These are phyloP conservation scores for Rhodotorula sp. DNA, from an alignment of 1,284 basidiomycete genomes.

Conservation along the genomic window DNA sequence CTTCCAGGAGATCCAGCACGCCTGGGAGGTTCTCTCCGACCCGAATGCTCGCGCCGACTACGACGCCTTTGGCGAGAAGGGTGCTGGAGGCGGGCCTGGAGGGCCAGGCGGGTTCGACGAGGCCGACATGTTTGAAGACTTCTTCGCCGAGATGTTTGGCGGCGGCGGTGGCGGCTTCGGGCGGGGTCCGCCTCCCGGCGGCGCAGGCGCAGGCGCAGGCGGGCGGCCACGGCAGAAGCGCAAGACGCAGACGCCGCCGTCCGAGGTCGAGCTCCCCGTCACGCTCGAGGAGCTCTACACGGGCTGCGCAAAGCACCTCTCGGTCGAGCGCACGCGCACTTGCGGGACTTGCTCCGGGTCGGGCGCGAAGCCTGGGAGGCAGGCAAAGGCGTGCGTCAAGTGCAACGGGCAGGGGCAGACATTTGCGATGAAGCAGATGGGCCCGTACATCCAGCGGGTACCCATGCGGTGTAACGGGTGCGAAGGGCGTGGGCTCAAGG, in stretches of 20 bases:
- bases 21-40: slow-evolving; percentile 86
- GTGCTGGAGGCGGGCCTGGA: neutral
- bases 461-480: slow-evolving; percentile 71
- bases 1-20: slow-evolving; percentile 64
- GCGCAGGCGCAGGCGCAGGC: slow-evolving; percentile 58
- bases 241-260: slow-evolving; percentile 54
- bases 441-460: slow-evolving; percentile 53
- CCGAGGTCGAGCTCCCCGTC: slow-evolving; percentile 72
- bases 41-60: slow-evolving; percentile 74
- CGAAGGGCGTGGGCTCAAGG: slow-evolving; percentile 72
- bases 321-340: slow-evolving; percentile 79
- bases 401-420: slow-evolving; percentile 83
- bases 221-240: slow-evolving; percentile 52
- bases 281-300: slow-evolving; percentile 90
- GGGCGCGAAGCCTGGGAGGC: slow-evolving; percentile 72
- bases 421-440: slow-evolving; percentile 48
- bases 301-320: slow-evolving; percentile 85
- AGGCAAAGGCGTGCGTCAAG: slow-evolving; percentile 74
- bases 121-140: slow-evolving; percentile 58
- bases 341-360: slow-evolving; percentile 81
- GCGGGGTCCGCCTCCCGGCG: slow-evolving; percentile 54
- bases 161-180: slow-evolving; percentile 56
- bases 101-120: slow-evolving; percentile 52
- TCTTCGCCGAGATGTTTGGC: slow-evolving; percentile 78
- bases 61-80: slow-evolving; percentile 66